These are phyloP conservation scores for Tulasnella sp. DNA, from an alignment of 768 basidiomycete species.

Conservation along the genomic window DNA sequence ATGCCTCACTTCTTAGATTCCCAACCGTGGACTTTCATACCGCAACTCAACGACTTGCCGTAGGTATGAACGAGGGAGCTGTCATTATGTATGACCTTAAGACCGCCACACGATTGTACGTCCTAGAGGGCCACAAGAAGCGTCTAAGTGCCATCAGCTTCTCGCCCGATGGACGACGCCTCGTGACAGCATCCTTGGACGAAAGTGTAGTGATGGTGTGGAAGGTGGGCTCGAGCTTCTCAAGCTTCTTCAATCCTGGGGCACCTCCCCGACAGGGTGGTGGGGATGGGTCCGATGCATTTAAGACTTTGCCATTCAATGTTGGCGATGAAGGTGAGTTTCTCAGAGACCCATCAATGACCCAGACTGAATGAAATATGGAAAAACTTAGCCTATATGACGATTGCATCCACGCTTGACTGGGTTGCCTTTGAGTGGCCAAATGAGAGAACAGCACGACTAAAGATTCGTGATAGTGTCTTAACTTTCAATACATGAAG, in stretches of 20 bases:
- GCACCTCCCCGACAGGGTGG: slow-evolving; percentile 81
- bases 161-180: slow-evolving; percentile 82
- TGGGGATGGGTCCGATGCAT: slow-evolving; percentile 68
- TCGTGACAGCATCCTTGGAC: slow-evolving; percentile 78
- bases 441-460: slow-evolving; percentile 66
- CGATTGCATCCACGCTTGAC: slow-evolving; percentile 52
- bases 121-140: slow-evolving; percentile 84
- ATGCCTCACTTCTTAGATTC: slow-evolving; percentile 39
- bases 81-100: slow-evolving; percentile 95
- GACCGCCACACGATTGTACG: slow-evolving; percentile 87
- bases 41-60: slow-evolving; percentile 74
- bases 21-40: slow-evolving; percentile 92
- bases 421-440: slow-evolving; percentile 77
- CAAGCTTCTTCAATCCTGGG: slow-evolving; percentile 83
- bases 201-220: slow-evolving; percentile 81
- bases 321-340: slow-evolving; percentile 69
- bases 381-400: slow-evolving; percentile 50
- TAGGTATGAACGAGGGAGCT: slow-evolving; percentile 90
- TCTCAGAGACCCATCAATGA: too few species aligned
- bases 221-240: slow-evolving; percentile 88
- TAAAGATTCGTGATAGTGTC: slow-evolving; percentile 70
- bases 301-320: slow-evolving; percentile 77
- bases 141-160: slow-evolving; percentile 76
- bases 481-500: slow-evolving; percentile 74
- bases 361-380: too few species aligned